Base-by-base conservation (phyloP, 208 protist genomes). In the Leishmania amazonensis region DNA sequence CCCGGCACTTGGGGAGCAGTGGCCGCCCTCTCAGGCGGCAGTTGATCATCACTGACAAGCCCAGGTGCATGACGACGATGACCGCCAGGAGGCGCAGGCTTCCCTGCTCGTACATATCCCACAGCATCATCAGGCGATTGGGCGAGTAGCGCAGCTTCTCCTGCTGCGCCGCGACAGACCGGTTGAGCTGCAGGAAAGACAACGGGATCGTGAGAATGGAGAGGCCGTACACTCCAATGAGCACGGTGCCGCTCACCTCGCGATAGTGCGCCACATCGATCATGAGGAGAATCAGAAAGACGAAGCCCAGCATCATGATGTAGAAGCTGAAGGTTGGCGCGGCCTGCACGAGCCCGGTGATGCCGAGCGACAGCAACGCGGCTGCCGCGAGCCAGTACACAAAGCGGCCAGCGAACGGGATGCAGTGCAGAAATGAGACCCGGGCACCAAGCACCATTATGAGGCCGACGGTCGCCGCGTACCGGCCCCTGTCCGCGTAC, bases 261-360 rank as follows among this genome's bases (percentile, higher is more conserved):
- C 89, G 87, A 79, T 94, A 97, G 84, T 97, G 93, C 24, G 87
- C 71, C 35, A 93, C 68, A 78, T 96, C 92, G 54, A 96, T 40
- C 49, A 84, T 62, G 75, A 93, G 60, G 49, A 92, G 81, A 17
- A 85, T 80, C 19, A 94, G 76, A 75, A 96, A 88, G 71, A 94
- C 86, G 38, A 92, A 86, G 28, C 80, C 81, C n/a, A 88, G 78
- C 49, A 95, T 79, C 42, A 87, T 84, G 38, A 81, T 11, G 70
- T 90, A 88, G 57, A 96, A 81, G 58, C 72, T 58, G 47, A 95
- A 60, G 31, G 78, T 90, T 21, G 88, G 89, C 72, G 83, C 75
- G 13, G 89, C 90, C 77, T 95, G 79, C 58, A 93, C 74, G 53
- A 89, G 85, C 28, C 88, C 85, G 24, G 86, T 88, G 77, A 95